Evolutionary conservation across 352 stramenopile species (phyloP), one percentile per base, ranked within the genome.

Genomic region (Elongisporangium prolatum): DNA sequence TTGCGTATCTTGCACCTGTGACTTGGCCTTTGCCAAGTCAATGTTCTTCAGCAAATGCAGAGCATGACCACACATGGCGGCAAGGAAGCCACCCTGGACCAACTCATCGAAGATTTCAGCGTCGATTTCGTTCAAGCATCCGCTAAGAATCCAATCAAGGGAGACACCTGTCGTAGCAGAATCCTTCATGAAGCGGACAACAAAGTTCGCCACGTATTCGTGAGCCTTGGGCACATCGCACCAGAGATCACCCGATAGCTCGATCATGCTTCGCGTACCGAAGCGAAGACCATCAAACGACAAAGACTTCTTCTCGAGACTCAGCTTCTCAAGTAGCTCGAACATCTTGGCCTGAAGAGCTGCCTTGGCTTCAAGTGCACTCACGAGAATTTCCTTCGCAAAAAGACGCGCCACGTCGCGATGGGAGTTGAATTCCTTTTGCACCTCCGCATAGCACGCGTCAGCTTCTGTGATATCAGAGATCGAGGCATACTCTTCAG

Each of bases 201-300:
- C 57, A 50, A 94, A 77, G 47, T 77, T 59, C n/a, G 78, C 76
- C 24, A 92, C 67, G 62, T 93, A 75, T 47, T 92, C 79, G 56
- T 88, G 78, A 5, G 91, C 71, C 71, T 91, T 94, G 2, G 85
- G 85, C 13, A 94, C 85, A 56, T 94, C 85, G 52, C 83, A 94
- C 79, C 75, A 88, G 20, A 93, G 52, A 59, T 91, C 77, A n/a
- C 72, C 75, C 8, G 69, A 79, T 3, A 87, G 24, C 54, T 79
- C 75, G 25, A 91, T 61, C 50, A 71, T 77, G 57, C 88, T 81
- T 49, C 81, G 73, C 44, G 92, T 74, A 18, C 68, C 78, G 34
- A 75, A 78, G 34, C 72, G 75, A 18, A 94, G 74, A 14, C 71
- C 77, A 4, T 80, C 75, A 59, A 77, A 81, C 18, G 74, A 71